Evolutionary conservation across 1,284 basidiomycete genomes (phyloP).

Genomic region (Meira miltonrushii): DNA sequence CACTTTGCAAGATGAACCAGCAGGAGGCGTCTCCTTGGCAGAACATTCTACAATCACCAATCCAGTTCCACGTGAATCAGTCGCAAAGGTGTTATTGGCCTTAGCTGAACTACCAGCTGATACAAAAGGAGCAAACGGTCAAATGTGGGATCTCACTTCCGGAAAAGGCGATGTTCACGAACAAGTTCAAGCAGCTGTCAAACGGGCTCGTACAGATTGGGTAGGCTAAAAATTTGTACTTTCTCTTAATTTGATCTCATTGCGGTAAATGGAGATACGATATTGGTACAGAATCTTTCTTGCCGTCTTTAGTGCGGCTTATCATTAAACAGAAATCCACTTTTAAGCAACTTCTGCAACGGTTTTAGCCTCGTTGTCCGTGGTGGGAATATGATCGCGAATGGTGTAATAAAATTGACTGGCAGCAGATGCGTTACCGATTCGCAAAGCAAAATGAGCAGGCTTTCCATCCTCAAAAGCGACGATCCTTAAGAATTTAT

Average conservation of each 20-base stretch:
- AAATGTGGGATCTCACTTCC: slow-evolving; percentile 64
- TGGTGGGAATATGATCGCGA: background rate
- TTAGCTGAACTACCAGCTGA: slow-evolving; percentile 57
- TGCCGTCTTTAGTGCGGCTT: too few relatives aligned
- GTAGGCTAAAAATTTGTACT: slow-evolving; percentile 16
- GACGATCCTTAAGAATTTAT: slow-evolving; percentile 45
- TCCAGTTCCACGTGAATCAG: slow-evolving; percentile 59
- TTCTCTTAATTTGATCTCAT: too few relatives aligned
- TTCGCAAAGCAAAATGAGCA: slow-evolving; percentile 31
- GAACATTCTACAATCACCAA: slow-evolving; percentile 20
- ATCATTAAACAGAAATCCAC: too few relatives aligned
- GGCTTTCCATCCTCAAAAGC: slow-evolving; percentile 43
- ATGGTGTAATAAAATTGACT: background rate
- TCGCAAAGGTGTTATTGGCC: slow-evolving; percentile 60
- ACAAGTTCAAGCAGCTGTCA: slow-evolving; percentile 58
- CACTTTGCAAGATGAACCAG: slow-evolving; percentile 57
- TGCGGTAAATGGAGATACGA: too few relatives aligned
- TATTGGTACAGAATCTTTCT: too few relatives aligned
- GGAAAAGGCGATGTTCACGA: slow-evolving; percentile 60
- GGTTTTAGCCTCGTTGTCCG: background rate
- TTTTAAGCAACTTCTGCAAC: too few relatives aligned
- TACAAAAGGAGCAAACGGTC: slow-evolving; percentile 58
- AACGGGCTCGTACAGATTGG: slow-evolving; percentile 58
- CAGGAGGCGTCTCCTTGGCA: slow-evolving; percentile 28
- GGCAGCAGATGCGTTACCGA: background rate